phyloP scores from a whole-genome alignment of 2,329 filamentous ascomycete genomes.

The Endothia cerciana region DNA sequence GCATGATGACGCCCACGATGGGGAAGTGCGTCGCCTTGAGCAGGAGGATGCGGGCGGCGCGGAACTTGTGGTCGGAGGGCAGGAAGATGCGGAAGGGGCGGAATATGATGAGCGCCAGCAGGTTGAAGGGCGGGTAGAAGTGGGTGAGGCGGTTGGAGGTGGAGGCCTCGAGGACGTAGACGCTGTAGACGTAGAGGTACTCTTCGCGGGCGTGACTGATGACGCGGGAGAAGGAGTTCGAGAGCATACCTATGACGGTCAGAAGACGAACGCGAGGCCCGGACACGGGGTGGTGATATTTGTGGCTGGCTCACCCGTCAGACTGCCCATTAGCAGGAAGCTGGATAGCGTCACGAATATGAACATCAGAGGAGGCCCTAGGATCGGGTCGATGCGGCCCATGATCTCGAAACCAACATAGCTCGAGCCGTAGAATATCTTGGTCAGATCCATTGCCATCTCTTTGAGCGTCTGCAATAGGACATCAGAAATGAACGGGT shows the following conservation, averaged over 20 bases:
- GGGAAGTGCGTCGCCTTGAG: constrained; percentile 68
- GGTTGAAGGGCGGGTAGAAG: constrained; percentile 74
- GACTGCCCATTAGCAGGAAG: constrained; percentile 76
- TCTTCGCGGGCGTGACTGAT: constrained; percentile 71
- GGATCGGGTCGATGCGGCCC: constrained; percentile 61
- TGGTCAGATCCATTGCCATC: constrained; percentile 78
- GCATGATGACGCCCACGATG: constrained; percentile 69
- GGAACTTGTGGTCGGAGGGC: constrained; percentile 61
- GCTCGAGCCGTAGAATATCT: constrained; percentile 80
- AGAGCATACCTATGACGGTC: constrained; percentile 62
- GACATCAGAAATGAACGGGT: constrained; percentile 43
- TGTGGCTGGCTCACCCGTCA: constrained; percentile 51
- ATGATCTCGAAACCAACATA: constrained; percentile 75
- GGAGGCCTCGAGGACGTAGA: constrained; percentile 68
- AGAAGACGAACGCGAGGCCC: background rate
- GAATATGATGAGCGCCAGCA: constrained; percentile 72
- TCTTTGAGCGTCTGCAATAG: constrained; percentile 40
- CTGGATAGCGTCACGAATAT: constrained; percentile 79
- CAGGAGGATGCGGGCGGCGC: constrained; percentile 63
- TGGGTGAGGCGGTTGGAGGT: constrained; percentile 71
- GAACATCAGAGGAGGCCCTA: constrained; percentile 66
- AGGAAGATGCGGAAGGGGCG: constrained; percentile 73
- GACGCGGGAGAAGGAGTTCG: constrained; percentile 71
- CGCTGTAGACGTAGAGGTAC: constrained; percentile 76
- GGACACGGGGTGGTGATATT: background rate